Evolutionary conservation across 345 rosid genomes (phyloP), one percentile per base, ranked within the genome.

Genomic region (Rhodamnia rubescens): DNA sequence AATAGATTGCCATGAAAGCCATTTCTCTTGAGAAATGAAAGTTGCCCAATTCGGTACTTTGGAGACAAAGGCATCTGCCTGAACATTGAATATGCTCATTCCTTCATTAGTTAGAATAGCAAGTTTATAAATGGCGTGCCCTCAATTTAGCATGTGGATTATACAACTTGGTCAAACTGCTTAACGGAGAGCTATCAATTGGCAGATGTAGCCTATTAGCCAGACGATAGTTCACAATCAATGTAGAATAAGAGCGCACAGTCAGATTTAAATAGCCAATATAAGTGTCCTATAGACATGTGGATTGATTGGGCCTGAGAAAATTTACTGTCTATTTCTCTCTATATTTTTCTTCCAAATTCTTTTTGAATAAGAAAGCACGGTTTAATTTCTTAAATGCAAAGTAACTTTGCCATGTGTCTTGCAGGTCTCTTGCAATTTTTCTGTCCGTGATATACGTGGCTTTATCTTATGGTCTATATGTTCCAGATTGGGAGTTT

Each of bases 401-500:
- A 40, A 53, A 51, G 20, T 80, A 44, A 54, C 47, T 53, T 55
- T 78, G 24, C 83, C 51, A 53, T 18, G 49, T 84, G 64, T 84
- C 81, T 57, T 82, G 52, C 87, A 91, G 93, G 93, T 49, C 82
- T 69, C 86, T 85, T 22, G 89, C 90, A 69, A 40, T 88, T 81
- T 86, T 83, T 74, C 85, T 91, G 22, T 88, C 88, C 57, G 90
- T 87, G 10, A 56, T 90, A 12, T 91, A 91, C 57, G 29, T 85
- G 86, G 89, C 90, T 32, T 90, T 91, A 53, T 49, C 86, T 36
- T 86, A 90, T 61, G 92, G 93, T 61, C 26, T 91, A 81, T 91
- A 89, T 82, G 93, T 91, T 87, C 92, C 92, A 29, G 93, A 88
- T 74, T 91, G 93, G 93, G 89, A 88, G 83, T 90, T 89, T 85